These are phyloP conservation scores for Hypomyces rosellus DNA, from an alignment of 2,329 filamentous ascomycete genomes.

Conservation along the genomic window DNA sequence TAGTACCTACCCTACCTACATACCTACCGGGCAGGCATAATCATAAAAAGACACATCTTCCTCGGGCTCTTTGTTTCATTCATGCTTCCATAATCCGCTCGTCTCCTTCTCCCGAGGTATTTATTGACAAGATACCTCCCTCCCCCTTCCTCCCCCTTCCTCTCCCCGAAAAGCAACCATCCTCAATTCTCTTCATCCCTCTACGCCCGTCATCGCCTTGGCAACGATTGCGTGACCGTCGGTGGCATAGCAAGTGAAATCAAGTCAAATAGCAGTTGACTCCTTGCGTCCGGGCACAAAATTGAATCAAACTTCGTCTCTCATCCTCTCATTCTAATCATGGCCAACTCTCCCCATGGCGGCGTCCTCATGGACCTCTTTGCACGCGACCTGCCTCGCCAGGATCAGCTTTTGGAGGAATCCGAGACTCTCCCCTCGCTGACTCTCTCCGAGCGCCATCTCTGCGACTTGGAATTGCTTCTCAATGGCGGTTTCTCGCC, in stretches of 20 bases:
- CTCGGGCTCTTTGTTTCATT: too few species aligned
- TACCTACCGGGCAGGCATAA: too few species aligned
- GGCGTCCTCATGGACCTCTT: slow-evolving; percentile 97
- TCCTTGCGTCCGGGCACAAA: not conserved
- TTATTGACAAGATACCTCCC: not conserved
- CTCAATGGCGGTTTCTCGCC: slow-evolving; percentile 97
- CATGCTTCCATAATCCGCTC: too few species aligned
- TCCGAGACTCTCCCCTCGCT: slow-evolving; percentile 82
- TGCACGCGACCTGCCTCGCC: slow-evolving; percentile 80
- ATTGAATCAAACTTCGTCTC: too few species aligned
- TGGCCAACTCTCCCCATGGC: slow-evolving; percentile 73
- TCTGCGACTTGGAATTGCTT: slow-evolving; percentile 96
- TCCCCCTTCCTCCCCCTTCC: too few species aligned
- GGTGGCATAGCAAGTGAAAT: not conserved
- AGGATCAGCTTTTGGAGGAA: slow-evolving; percentile 72
- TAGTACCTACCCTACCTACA: too few species aligned
- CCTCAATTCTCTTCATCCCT: not conserved
- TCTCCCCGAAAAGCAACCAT: not conserved
- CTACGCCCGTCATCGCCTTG: not conserved
- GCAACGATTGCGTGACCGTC: not conserved
- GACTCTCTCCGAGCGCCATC: slow-evolving; percentile 82
- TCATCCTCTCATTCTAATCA: too few species aligned
- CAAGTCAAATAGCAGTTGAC: not conserved
- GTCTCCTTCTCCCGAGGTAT: not conserved
- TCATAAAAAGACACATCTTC: too few species aligned